Evolutionary conservation across 352 stramenopile species (phyloP).

Genomic region (Pythium dissimile): DNA sequence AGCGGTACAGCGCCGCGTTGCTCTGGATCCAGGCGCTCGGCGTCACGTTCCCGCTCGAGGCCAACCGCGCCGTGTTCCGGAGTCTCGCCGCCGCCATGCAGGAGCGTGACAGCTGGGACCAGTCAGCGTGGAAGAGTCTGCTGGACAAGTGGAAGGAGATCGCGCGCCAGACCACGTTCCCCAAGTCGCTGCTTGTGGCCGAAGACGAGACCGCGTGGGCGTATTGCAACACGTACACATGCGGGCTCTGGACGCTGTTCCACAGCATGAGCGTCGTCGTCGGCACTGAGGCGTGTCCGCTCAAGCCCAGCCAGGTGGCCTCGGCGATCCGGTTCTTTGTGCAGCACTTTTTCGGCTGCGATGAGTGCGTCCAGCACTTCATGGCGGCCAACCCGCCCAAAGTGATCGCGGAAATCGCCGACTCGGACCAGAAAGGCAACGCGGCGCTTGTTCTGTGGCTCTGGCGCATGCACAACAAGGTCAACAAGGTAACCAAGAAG

Average conservation of each 20-base stretch:
- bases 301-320: constrained; percentile 56
- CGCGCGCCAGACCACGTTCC: constrained; percentile 46
- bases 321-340: constrained; percentile 67
- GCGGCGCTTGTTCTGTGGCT: constrained; percentile 64
- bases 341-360: constrained; percentile 81
- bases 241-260: constrained; percentile 79
- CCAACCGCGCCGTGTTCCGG: constrained; percentile 52
- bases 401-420: constrained; percentile 41
- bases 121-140: constrained; percentile 52
- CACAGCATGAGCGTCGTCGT: constrained; percentile 62
- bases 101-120: constrained; percentile 42
- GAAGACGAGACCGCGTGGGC: constrained; percentile 46
- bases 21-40: constrained; percentile 62
- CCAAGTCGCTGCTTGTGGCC: constrained; percentile 52
- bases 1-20: constrained; percentile 58
- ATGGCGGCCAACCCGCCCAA: constrained; percentile 54
- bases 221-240: constrained; percentile 77
- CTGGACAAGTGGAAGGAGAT: constrained; percentile 63
- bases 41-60: constrained; percentile 57
- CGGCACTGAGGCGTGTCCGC: constrained; percentile 27
- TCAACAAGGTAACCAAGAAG: constrained; percentile 77
- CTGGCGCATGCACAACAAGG: constrained; percentile 82
- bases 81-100: constrained; percentile 36
- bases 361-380: constrained; percentile 76
- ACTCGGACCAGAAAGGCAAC: constrained; percentile 32